Percentiles rank a stretch among this genome's conserved stretches.
These are phyloP conservation scores for Akanthomyces lecanii DNA, from an alignment of 2,329 filamentous ascomycete species.

Conservation along the genomic window DNA sequence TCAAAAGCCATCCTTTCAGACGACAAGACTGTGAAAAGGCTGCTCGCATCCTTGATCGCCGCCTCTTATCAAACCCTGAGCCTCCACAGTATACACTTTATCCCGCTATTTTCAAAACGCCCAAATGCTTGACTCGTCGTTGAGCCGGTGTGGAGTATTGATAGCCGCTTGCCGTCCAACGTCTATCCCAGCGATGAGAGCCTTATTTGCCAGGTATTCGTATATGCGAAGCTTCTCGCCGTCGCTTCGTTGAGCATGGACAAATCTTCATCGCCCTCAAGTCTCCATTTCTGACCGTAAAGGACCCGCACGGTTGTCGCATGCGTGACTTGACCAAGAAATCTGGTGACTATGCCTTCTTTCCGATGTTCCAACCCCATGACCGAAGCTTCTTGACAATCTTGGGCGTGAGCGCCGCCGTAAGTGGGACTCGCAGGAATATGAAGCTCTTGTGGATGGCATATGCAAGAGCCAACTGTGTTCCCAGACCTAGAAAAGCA, in stretches of 20 bases:
- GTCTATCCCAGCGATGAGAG: not conserved
- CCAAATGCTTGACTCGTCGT: conserved; percentile 7
- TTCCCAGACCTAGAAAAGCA: conserved; percentile 53
- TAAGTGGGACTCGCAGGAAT: conserved; percentile 88
- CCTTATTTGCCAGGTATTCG: not conserved
- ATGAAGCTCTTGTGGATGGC: conserved; percentile 98
- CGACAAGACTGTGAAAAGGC: not conserved
- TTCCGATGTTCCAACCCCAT: conserved; percentile 96
- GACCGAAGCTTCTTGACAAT: conserved; percentile 82
- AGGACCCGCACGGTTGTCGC: not conserved
- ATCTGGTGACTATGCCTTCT: conserved; percentile 40
- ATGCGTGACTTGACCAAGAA: not conserved
- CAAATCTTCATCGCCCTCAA: not conserved
- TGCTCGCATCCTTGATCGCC: not conserved
- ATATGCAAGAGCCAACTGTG: conserved; percentile 88
- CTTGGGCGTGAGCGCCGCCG: conserved; percentile 85
- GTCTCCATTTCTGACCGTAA: not conserved
- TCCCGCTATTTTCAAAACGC: not conserved
- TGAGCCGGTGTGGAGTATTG: not conserved
- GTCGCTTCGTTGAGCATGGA: not conserved
- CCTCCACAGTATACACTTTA: not conserved
- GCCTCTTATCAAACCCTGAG: not conserved
- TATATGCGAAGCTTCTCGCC: not conserved
- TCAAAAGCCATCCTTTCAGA: not conserved
- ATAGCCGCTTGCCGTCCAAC: not conserved